Evolutionary conservation across 176 grass and related monocot species (phyloP).

Genomic region (barley (Hordeum vulgare)): DNA sequence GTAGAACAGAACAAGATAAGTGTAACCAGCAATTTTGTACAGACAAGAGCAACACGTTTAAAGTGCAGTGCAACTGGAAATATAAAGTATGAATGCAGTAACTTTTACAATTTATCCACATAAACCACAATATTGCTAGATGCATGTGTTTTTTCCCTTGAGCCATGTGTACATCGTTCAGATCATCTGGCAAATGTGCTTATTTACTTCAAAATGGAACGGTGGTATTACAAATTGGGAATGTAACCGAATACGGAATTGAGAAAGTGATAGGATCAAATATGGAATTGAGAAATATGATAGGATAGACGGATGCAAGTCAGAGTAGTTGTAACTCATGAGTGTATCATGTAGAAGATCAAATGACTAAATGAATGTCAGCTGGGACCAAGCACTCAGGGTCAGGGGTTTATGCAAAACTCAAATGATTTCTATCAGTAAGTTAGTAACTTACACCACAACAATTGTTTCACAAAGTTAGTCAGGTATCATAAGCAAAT

Average conservation of each 20-base stretch:
- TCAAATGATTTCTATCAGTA: background rate
- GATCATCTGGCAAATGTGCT: background rate
- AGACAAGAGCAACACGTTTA: background rate
- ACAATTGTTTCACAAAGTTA: background rate
- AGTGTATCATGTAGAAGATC: background rate
- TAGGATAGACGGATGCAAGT: background rate
- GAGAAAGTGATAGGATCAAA: background rate
- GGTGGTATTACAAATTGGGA: background rate
- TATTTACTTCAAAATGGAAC: background rate
- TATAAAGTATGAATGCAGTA: background rate
- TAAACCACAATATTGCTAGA: background rate
- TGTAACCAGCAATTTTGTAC: background rate
- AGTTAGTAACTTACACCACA: background rate
- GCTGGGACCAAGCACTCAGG: background rate
- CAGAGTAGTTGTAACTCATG: background rate
- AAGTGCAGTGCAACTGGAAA: background rate
- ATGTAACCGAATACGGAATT: background rate
- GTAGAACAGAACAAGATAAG: slow-evolving; percentile 29
- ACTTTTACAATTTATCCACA: background rate
- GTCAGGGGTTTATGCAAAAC: background rate
- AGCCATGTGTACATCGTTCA: background rate
- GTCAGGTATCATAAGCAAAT: background rate
- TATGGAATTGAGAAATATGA: background rate
- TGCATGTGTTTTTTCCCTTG: background rate
- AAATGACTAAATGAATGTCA: background rate